These are phyloP conservation scores for Candida buenavistaensis DNA, from an alignment of 1,139 yeast species.

Conservation along the genomic window DNA sequence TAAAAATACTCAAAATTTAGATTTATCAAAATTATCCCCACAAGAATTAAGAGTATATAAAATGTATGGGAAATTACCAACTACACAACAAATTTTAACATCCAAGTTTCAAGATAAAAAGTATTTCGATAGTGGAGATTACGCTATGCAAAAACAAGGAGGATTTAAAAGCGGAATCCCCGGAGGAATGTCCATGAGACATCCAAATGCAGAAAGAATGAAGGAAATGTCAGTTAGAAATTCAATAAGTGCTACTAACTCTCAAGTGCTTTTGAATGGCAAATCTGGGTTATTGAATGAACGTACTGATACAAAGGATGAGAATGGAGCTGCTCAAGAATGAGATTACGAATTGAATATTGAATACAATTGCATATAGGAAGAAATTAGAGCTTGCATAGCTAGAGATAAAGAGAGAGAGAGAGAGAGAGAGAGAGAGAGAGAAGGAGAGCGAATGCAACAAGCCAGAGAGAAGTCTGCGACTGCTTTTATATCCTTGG, in stretches of 20 bases:
- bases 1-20: constrained; percentile 47
- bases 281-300: constrained; percentile 48
- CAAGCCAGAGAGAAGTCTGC: too few species aligned
- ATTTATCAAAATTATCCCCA: constrained; percentile 59
- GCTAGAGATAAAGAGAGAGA: too few species aligned
- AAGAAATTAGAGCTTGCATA: too few species aligned
- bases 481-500: too few species aligned
- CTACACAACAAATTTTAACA: constrained; percentile 77
- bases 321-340: constrained; percentile 11
- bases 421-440: too few species aligned
- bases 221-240: constrained; percentile 48
- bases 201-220: constrained; percentile 51
- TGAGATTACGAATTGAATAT: not conserved
- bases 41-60: constrained; percentile 71
- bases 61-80: constrained; percentile 87
- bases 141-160: constrained; percentile 78
- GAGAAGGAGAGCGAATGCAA: too few species aligned
- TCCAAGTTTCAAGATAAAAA: constrained; percentile 85
- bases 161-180: constrained; percentile 16
- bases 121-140: constrained; percentile 96
- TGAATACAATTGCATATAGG: not conserved
- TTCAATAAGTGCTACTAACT: constrained; percentile 46
- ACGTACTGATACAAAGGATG: constrained; percentile 34
- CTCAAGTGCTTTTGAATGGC: constrained; percentile 48
- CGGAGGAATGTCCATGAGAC: constrained; percentile 33